Conservation (phyloP, 345 rosid species). For the Dimocarpus longan region DNA sequence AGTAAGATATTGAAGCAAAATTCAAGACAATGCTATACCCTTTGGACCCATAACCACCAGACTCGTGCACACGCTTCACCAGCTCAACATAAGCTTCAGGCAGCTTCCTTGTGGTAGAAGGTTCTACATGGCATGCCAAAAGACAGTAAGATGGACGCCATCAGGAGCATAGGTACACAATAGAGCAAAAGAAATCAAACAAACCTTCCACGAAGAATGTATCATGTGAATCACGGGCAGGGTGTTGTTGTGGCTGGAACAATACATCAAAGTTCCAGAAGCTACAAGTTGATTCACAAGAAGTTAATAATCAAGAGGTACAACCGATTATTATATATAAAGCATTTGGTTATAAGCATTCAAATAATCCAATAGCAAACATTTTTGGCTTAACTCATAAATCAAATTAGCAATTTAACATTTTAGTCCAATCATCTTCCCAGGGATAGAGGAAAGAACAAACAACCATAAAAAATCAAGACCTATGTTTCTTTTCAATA, state of each 20-base stretch:
- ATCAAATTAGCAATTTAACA: not conserved
- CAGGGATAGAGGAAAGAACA: not conserved
- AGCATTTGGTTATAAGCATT: not conserved
- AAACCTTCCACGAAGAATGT: conserved; percentile 86
- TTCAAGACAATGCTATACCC: conserved; percentile 52
- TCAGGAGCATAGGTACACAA: conserved; percentile 2
- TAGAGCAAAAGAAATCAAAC: conserved; percentile 18
- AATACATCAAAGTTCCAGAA: conserved; percentile 98
- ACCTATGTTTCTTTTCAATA: conserved; percentile 2
- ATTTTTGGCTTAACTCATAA: conserved; percentile 4
- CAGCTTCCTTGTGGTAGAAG: conserved; percentile 69
- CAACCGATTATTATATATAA: not conserved
- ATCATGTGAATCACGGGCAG: conserved; percentile 98
- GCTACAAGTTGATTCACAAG: conserved; percentile 44
- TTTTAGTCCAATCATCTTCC: not conserved
- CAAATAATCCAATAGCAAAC: not conserved
- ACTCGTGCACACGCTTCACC: conserved; percentile 78
- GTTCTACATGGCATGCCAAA: conserved; percentile 48
- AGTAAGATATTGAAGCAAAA: not conserved
- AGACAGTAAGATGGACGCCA: conserved; percentile 18
- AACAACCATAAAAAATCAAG: not conserved
- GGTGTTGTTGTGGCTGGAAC: conserved; percentile 98
- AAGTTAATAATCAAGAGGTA: not conserved
- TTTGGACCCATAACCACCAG: conserved; percentile 91
- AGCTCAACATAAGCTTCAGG: conserved; percentile 88